phyloP scores from a whole-genome alignment of 345 rosid species.

The Brassica rapa region DNA sequence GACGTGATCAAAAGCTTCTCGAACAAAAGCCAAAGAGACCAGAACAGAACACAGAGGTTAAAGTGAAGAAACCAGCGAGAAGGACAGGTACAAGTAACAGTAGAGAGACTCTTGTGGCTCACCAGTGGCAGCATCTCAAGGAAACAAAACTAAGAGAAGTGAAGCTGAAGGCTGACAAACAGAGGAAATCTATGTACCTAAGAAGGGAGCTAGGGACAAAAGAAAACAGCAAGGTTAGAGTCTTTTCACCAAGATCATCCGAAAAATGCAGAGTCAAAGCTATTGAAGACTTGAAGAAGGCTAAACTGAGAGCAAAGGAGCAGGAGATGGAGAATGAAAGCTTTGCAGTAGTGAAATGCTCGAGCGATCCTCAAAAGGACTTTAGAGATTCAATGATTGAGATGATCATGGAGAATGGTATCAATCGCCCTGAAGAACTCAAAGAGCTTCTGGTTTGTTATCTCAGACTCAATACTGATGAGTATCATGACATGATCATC shows the following conservation, averaged over 20 bases:
- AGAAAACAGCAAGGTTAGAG: slow-evolving; percentile 49
- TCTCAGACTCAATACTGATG: slow-evolving; percentile 68
- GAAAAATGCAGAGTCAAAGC: slow-evolving; percentile 69
- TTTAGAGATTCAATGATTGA: slow-evolving; percentile 89
- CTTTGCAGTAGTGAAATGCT: slow-evolving; percentile 75
- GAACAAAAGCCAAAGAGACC: slow-evolving; percentile 40
- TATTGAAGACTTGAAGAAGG: slow-evolving; percentile 61
- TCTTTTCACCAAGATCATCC: slow-evolving; percentile 59
- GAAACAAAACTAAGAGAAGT: slow-evolving; percentile 51
- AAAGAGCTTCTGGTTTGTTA: slow-evolving; percentile 90
- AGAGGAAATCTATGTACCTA: slow-evolving; percentile 68
- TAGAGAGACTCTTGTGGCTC: slow-evolving; percentile 36
- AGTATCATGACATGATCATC: slow-evolving; percentile 83
- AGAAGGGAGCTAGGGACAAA: slow-evolving; percentile 47
- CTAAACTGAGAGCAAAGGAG: slow-evolving; percentile 52
- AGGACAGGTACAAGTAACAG: slow-evolving; percentile 30
- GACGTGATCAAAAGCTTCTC: slow-evolving; percentile 40
- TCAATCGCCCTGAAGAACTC: slow-evolving; percentile 61
- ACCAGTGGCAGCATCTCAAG: slow-evolving; percentile 47
- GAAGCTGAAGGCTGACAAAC: slow-evolving; percentile 52
- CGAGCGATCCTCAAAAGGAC: slow-evolving; percentile 72
- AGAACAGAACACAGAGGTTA: slow-evolving; percentile 32
- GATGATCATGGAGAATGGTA: slow-evolving; percentile 76
- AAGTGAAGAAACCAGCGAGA: slow-evolving; percentile 33
- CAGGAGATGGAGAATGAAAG: slow-evolving; percentile 48